phyloP scores from a whole-genome alignment of 83 land plant genomes.

The Larix sibirica region DNA sequence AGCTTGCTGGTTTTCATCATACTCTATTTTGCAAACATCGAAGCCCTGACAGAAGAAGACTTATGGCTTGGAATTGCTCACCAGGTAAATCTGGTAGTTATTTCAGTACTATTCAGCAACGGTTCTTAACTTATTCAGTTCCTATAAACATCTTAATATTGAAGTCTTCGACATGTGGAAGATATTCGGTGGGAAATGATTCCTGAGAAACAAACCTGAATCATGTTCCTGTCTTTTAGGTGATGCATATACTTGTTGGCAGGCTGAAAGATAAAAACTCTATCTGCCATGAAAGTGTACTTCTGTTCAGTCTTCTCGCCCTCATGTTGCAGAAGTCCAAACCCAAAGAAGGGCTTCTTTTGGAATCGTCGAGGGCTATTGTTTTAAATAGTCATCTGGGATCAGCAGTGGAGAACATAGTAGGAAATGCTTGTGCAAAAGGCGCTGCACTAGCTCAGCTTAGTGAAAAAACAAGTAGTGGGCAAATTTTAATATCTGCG shows the following conservation, averaged over 20 bases:
- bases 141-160: no score
- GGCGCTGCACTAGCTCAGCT: conserved; percentile 43
- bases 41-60: conserved; percentile 29
- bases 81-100: conserved; percentile 48
- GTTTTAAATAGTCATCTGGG: conserved; percentile 28
- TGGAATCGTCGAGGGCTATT: conserved; percentile 50
- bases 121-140: no score
- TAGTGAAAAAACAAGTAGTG: conserved; percentile 37
- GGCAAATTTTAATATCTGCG: conserved; percentile 26
- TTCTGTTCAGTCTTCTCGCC: no score
- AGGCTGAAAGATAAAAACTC: no score
- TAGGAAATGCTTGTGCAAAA: conserved; percentile 40
- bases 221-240: no score
- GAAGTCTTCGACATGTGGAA: no score
- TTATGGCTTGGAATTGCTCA: conserved; percentile 44
- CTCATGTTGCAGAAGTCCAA: no score
- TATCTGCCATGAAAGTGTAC: no score
- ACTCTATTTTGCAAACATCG: conserved; percentile 29
- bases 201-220: no score
- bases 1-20: conserved; percentile 33
- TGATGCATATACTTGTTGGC: no score
- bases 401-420: conserved; percentile 18
- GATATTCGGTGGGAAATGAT: no score
- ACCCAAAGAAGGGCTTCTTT: conserved; percentile 20
- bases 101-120: no score